Base-by-base conservation (phyloP, 1,139 yeast genomes). In the Diutina pseudorugosa region DNA sequence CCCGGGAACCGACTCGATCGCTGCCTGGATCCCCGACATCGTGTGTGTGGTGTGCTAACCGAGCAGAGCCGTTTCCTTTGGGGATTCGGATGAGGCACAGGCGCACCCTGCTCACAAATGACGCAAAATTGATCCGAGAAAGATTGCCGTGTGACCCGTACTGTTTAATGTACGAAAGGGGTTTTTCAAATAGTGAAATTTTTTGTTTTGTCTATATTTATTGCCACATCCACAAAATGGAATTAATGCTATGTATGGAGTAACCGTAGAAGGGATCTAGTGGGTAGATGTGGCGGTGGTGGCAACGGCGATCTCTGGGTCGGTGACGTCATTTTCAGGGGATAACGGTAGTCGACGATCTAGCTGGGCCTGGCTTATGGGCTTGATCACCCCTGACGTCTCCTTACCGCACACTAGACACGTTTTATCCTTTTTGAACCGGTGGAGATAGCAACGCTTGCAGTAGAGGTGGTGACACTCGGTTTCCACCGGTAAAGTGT, bases 401-500 rank as follows among this genome's bases (percentile, higher is more conserved):
- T 82, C 82, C 50, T 69, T 62, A 14, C 73, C 75, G 62, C 94
- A 85, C 2, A 83, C 72, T 52, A 69, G 69, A 62, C 95, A 85
- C 5, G 65, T 67, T 16, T 60, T 54, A 52, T 62, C 64, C 44
- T 75, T 69, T 51, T 70, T 72, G 57, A 70, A 75, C 51, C 83
- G 65, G 1, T 64, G 62, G 58, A 83, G 62, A 61, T 83, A 86
- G 61, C 95, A 87, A 5, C 57, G 54, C 57, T 80, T 80, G 61
- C 95, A 87, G 61, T 76, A 86, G 51, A 79, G 68, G 62, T 87
- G 95, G 2, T 73, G 73, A 64, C 95, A 87, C 18, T 62, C 66
- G 0, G 94, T 83, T 53, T 72, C 76, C 1, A 86, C 75, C 0
- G 94, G 93, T 6, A 58, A 58, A 49, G 68, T 71, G 61, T 83